phyloP scores from a whole-genome alignment of 495 filamentous ascomycete species.

The Tuber magnatum region DNA sequence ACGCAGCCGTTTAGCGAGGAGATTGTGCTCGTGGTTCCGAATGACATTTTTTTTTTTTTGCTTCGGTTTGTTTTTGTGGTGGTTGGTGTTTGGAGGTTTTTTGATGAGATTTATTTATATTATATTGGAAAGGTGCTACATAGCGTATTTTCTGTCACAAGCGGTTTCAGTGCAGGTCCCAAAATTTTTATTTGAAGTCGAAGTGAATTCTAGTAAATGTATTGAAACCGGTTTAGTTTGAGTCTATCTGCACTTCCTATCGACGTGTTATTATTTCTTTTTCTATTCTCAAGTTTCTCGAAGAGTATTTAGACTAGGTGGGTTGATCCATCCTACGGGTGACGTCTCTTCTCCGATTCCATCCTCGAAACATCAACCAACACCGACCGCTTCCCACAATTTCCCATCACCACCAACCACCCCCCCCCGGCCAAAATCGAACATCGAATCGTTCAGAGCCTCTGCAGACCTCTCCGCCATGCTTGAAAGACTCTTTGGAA shows the following conservation, averaged over 20 bases:
- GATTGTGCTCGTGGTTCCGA: constrained; percentile 28
- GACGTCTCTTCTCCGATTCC: constrained; percentile 16
- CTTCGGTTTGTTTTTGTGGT: neutral
- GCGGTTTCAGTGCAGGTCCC: neutral
- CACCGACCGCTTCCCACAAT: constrained; percentile 18
- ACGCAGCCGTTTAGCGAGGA: constrained; percentile 58
- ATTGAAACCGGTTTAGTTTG: neutral
- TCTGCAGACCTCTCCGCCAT: constrained; percentile 37
- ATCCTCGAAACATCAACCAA: constrained; percentile 23
- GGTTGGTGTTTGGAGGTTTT: neutral
- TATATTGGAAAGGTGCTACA: neutral
- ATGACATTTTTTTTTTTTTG: constrained; percentile 25
- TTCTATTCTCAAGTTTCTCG: neutral
- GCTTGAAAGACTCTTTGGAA: constrained; percentile 57
- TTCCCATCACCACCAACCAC: constrained; percentile 35
- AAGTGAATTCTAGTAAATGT: neutral
- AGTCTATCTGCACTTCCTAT: neutral
- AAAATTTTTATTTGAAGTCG: neutral
- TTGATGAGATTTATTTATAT: no score
- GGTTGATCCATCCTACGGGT: constrained; percentile 15
- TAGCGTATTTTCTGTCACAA: neutral
- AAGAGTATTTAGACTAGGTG: neutral
- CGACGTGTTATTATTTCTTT: neutral
- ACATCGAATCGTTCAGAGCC: neutral
- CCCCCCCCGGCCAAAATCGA: constrained; percentile 14